A percentile compares a stretch with the other conserved stretches of the same genome.
phyloP scores from a whole-genome alignment of 345 rosid genomes.

The Camelina neglecta region DNA sequence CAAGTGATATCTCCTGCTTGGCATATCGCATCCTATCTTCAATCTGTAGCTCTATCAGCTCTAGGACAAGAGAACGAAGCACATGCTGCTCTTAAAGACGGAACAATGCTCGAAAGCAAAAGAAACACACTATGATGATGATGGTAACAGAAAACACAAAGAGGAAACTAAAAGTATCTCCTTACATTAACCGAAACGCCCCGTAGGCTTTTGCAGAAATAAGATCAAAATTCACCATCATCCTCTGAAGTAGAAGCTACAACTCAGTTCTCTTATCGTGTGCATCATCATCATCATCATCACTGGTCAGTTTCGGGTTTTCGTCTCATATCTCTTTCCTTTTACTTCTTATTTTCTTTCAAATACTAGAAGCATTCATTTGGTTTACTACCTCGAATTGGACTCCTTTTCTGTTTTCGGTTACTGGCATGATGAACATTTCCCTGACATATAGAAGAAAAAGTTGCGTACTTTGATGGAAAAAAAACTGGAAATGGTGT shows the following conservation, averaged over 20 bases:
- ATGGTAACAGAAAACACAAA: not conserved
- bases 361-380: constrained; percentile 35
- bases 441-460: constrained; percentile 31
- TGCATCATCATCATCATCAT: constrained; percentile 28
- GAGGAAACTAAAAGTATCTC: not conserved
- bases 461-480: constrained; percentile 15
- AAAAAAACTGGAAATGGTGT: constrained; percentile 31
- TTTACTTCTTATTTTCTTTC: too few species aligned
- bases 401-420: constrained; percentile 5
- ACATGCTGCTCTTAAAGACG: constrained; percentile 74
- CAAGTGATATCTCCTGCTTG: constrained; percentile 82
- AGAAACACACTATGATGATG: constrained; percentile 42
- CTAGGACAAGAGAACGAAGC: constrained; percentile 81
- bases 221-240: constrained; percentile 15
- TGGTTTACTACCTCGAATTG: constrained; percentile 26
- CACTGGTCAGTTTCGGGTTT: constrained; percentile 23
- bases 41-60: constrained; percentile 68
- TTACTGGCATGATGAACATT: constrained; percentile 31
- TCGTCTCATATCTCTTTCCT: not conserved
- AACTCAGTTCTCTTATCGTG: constrained; percentile 13
- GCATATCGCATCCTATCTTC: constrained; percentile 90
- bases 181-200: constrained; percentile 4
- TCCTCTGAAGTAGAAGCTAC: constrained; percentile 33
- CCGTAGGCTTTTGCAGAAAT: constrained; percentile 20
- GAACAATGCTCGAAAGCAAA: constrained; percentile 66